Evolutionary conservation across 805 yeast genomes (phyloP).

Genomic region (Torulaspora quercuum): DNA sequence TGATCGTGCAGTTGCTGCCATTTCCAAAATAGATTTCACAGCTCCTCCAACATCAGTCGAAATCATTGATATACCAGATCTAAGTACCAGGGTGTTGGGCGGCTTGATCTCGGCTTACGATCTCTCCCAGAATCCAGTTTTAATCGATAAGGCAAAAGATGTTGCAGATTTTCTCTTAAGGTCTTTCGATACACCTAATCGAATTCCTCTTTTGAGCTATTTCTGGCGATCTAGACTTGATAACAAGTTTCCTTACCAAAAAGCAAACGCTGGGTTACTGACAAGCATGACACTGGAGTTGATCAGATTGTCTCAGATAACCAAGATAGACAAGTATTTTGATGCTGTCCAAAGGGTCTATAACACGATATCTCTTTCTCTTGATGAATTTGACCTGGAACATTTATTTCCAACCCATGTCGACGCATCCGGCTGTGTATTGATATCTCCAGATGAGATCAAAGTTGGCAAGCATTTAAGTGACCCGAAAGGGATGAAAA

Average conservation of each 20-base stretch:
- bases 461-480: conserved; percentile 36
- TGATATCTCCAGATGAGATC: conserved; percentile 31
- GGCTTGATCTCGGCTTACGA: conserved; percentile 54
- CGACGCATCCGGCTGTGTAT: conserved; percentile 51
- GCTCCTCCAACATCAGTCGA: conserved; percentile 44
- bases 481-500: conserved; percentile 38
- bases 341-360: conserved; percentile 49
- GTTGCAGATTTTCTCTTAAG: conserved; percentile 49
- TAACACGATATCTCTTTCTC: conserved; percentile 37
- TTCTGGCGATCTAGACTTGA: conserved; percentile 40
- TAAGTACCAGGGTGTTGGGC: conserved; percentile 43
- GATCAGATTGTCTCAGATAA: conserved; percentile 49
- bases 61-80: conserved; percentile 48
- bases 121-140: conserved; percentile 40
- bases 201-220: conserved; percentile 48
- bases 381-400: conserved; percentile 37
- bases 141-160: conserved; percentile 40
- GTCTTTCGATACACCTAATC: conserved; percentile 58
- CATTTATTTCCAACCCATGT: conserved; percentile 44
- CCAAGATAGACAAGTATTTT: conserved; percentile 47
- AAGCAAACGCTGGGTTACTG: conserved; percentile 43
- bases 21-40: conserved; percentile 41
- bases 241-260: conserved; percentile 40
- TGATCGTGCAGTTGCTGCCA: conserved; percentile 37
- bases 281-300: conserved; percentile 53